Base-by-base conservation (phyloP, 768 basidiomycete species). In the Roridomyces roridus region DNA sequence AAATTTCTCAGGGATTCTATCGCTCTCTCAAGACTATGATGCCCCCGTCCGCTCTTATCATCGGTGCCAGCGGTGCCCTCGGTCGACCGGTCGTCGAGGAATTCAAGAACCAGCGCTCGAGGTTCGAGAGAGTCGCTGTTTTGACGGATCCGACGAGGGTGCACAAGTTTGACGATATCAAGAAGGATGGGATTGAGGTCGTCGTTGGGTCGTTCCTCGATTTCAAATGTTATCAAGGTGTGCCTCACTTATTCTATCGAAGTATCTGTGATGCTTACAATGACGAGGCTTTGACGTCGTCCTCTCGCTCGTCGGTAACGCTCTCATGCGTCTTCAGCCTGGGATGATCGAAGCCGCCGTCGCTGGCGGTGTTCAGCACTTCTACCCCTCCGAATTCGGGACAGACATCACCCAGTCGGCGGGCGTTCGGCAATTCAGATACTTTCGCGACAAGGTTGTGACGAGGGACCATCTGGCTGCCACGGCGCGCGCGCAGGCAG, bases 301-400 rank as follows among this genome's bases (percentile, higher is more conserved):
- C 2, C 29, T 51, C 6, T 51, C 50, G 17, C 50, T 51, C n/a
- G 50, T 31, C 14, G 50, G 50, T 7, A 51, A 51, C 50, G 50
- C 50, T 5, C 40, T 41, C 12, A 51, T 51, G 50, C 31, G 35
- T 39, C 40, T 51, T 17, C 51, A 52, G 34, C 51, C 51, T 6
- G 51, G 51, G 10, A 36, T 52, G 41, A 52, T 52, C n/a, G 51
- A 52, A 18, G 51, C 41, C 1, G 51, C 51, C 6, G 39, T 52
- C 17, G 51, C 50, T 24, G 41, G 51, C 23, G 42, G 51, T 2
- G 41, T 44, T n/a, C 41, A 42, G 23, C 51, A 53, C 18, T 53
- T 53, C 41, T 53, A 53, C 31, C 51, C 51, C 11, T 53, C 51
- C 15, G 43, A 53, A 15, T 53, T 20, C 20, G 51, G 43, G 26